Evolutionary conservation across 2,329 filamentous ascomycete genomes (phyloP).

Genomic region (Keithomyces neogunnii): DNA sequence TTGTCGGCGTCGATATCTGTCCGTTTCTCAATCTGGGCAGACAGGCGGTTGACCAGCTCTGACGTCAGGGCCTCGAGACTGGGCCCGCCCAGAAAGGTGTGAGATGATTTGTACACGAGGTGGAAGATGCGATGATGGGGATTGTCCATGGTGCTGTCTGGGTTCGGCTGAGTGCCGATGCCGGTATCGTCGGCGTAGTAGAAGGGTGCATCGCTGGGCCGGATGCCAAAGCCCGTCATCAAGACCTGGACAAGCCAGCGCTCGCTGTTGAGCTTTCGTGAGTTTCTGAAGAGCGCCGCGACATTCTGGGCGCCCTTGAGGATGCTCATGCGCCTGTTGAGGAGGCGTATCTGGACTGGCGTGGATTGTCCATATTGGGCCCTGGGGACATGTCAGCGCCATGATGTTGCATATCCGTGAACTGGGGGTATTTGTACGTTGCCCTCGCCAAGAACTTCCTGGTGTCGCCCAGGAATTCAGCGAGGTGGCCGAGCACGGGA

Average conservation of each 20-base stretch:
- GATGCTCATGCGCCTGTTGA: constrained; percentile 2
- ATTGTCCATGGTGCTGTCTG: neutral
- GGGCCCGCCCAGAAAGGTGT: no score
- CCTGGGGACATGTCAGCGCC: neutral
- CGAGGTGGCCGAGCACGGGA: constrained; percentile 5
- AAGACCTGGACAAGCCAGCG: constrained; percentile 6
- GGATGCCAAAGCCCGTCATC: constrained; percentile 5
- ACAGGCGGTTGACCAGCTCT: no score
- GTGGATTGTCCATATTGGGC: constrained; percentile 2
- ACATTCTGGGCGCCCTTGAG: constrained; percentile 5
- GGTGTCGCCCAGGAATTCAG: constrained; percentile 5
- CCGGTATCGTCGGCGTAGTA: constrained; percentile 5
- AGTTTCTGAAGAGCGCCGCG: constrained; percentile 5
- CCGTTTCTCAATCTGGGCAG: no score
- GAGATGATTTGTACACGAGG: constrained; percentile 1
- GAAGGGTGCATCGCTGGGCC: neutral
- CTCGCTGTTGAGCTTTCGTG: constrained; percentile 4
- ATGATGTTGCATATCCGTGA: neutral
- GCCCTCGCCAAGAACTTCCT: constrained; percentile 4
- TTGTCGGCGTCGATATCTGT: no score
- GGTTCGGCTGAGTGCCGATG: constrained; percentile 1
- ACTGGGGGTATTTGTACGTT: constrained; percentile 1
- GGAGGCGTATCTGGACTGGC: constrained; percentile 6
- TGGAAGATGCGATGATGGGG: constrained; percentile 6
- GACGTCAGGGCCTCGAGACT: no score